phyloP scores from a whole-genome alignment of 768 basidiomycete species.

The Russula olivacea region DNA sequence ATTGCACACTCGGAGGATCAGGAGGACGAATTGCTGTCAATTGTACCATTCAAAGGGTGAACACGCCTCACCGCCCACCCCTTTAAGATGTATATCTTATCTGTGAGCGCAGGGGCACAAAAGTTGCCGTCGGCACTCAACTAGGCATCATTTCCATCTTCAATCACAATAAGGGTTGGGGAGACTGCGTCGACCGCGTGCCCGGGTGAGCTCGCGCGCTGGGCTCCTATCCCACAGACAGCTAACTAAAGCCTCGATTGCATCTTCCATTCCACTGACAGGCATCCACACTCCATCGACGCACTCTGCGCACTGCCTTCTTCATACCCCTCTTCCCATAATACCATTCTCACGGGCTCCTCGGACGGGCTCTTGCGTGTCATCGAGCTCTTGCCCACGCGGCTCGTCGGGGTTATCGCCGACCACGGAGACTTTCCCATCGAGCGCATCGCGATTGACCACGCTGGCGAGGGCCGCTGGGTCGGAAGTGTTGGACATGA shows the following conservation, averaged over 20 bases:
- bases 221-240: slow-evolving; percentile 11
- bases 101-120: slow-evolving; percentile 50
- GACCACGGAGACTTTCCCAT: slow-evolving; percentile 92
- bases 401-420: slow-evolving; percentile 82
- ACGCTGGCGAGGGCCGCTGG: slow-evolving; percentile 62
- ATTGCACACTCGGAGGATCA: slow-evolving; percentile 90
- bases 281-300: slow-evolving; percentile 89
- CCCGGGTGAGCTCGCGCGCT: slow-evolving; percentile 54
- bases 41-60: slow-evolving; percentile 78
- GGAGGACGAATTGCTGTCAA: slow-evolving; percentile 87
- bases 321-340: slow-evolving; percentile 56
- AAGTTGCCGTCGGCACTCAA: slow-evolving; percentile 85
- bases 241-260: neutral
- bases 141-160: slow-evolving; percentile 86
- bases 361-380: slow-evolving; percentile 88
- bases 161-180: slow-evolving; percentile 82
- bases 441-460: slow-evolving; percentile 72
- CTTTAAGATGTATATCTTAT: neutral
- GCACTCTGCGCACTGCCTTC: slow-evolving; percentile 71
- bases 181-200: slow-evolving; percentile 85
- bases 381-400: slow-evolving; percentile 82
- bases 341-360: slow-evolving; percentile 79
- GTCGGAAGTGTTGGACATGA: slow-evolving; percentile 93
- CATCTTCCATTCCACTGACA: slow-evolving; percentile 30
- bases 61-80: slow-evolving; percentile 25